Evolutionary conservation across 805 yeast genomes (phyloP), one percentile per base, ranked within the genome.

Genomic region (Saccharomycopsis sp.): DNA sequence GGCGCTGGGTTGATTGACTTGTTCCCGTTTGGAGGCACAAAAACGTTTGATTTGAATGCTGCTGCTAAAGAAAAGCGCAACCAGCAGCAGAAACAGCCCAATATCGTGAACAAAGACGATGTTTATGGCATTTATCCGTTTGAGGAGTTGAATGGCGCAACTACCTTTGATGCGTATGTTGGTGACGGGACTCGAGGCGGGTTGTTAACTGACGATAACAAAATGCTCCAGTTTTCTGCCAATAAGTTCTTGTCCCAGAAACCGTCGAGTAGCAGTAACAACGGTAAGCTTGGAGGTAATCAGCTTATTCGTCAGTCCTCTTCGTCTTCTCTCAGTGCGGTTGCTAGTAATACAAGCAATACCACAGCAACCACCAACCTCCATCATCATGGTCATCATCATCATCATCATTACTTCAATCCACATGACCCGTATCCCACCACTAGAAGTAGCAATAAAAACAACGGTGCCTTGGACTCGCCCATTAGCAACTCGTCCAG

Each of bases 361-460:
- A 49, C 12, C 17, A 15, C 55, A 5, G 25, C 60, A 50, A 34
- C 41, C 29, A 52, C 47, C 2, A 56, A 55, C 50, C 25, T 60
- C 22, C 63, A 60, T 52, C 61, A 60, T 56, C 58, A 60, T 51
- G 63, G 63, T 2, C 63, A 60, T 47, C 63, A 60, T 38, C 22
- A 52, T 14, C 63, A 60, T 47, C 63, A 60, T 47, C 63, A 60
- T 54, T 60, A 60, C 51, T 23, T 41, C 41, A 44, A 35, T 19
- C 9, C 53, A 14, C 56, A 59, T 34, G 62, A 59, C 38, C 62
- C 62, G 14, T 59, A 59, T 42, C 24, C 57, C 17, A 19, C 52
- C 2, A 22, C 49, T 12, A 23, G 22, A 15, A 35, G 20, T 25
- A 25, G 53, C 2, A n/a, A 17, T 24, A 9, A 25, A n/a, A 47